These are phyloP conservation scores for Gracilariopsis chorda DNA, from an alignment of 23 red algal species.

Conservation along the genomic window DNA sequence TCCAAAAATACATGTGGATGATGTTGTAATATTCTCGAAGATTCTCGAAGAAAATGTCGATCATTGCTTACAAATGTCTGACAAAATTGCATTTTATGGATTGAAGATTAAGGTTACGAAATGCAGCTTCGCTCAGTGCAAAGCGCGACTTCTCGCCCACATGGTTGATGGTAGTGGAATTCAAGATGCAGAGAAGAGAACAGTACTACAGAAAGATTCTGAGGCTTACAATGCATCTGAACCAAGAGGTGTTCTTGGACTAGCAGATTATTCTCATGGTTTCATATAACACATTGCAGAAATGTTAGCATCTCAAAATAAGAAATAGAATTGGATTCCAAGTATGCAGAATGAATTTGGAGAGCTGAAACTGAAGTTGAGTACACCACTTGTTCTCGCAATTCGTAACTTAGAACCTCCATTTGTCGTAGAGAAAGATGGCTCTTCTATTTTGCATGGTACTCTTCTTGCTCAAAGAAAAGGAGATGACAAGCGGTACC, in stretches of 20 bases:
- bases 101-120: no score
- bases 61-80: no score
- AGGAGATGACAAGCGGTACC: neutral
- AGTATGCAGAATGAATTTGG: neutral
- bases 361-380: neutral
- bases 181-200: neutral
- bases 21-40: neutral
- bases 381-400: neutral
- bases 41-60: neutral
- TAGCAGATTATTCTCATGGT: neutral
- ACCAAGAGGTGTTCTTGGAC: neutral
- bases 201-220: neutral
- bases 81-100: no score
- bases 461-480: neutral
- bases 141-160: neutral
- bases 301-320: neutral
- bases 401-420: neutral
- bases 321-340: neutral
- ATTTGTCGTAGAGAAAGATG: constrained; percentile 18
- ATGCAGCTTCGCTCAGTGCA: neutral
- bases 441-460: neutral
- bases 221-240: neutral
- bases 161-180: neutral
- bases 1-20: neutral
- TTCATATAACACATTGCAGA: neutral